Base-by-base conservation (phyloP, 495 filamentous ascomycete genomes). In the Acidiella bohemica region DNA sequence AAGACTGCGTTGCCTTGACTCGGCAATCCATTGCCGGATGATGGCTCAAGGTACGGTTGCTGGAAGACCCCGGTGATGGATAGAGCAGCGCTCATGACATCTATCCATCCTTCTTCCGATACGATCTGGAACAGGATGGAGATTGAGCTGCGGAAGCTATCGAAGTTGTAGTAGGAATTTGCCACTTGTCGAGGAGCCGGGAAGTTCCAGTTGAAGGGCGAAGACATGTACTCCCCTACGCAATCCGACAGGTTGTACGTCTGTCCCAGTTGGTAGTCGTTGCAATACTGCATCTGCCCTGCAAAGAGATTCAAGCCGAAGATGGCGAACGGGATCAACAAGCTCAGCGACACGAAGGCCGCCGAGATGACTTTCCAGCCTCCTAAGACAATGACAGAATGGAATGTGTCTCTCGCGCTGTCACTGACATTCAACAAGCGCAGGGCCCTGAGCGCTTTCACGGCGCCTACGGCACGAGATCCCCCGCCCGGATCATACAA, bases 51-150 rank as follows among this genome's bases (percentile, higher is more conserved):
- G n/a, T n/a, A n/a, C n/a, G n/a, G n/a, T 55, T 95, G 87, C 22
- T 65, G 57, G 17, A 68, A 84, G 35, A 65, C 63, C 16, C 82
- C 84, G n/a, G 75, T 83, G 41, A 95, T 92, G 25, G 70, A 73
- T 67, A 92, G 78, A 2, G 77, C 84, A 22, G 70, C 71, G 59
- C 78, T 81, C 62, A 90, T 86, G 0, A 94, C 90, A 56, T 88
- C 84, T 8, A 76, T 76, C 90, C 90, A 99, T 6, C 90, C 90
- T 70, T 99, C 90, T 53, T 96, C 87, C 19, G 88, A 95, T 12
- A 99, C 92, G 61, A 99, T 94, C 57, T 96, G 87, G 66, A 99
- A 99, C 36, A 99, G 79, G 40, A 93, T 90, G 64, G 93, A 96
- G 22, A 95, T 67, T 3, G 88, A 81, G 35, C 81, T 71, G 17